phyloP scores from a whole-genome alignment of 257 asterid species.

The Solanum bulbocastanum region DNA sequence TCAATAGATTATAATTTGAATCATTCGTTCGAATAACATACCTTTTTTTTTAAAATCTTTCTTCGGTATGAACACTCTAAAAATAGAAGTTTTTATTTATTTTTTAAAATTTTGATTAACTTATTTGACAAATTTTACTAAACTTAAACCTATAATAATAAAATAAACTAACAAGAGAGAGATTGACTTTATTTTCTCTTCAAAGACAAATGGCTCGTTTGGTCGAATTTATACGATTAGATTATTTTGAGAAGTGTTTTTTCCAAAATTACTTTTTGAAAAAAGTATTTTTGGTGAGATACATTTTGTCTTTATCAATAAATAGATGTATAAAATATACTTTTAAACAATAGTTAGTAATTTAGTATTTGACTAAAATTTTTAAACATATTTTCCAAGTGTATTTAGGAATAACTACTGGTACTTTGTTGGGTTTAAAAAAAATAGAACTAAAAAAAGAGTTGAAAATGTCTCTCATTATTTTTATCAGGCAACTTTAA shows the following conservation, averaged over 20 bases:
- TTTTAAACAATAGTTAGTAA: not conserved
- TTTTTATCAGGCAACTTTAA: too few relatives aligned
- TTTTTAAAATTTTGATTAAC: not conserved
- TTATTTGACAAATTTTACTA: not conserved
- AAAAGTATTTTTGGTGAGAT: not conserved
- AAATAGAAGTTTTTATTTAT: not conserved
- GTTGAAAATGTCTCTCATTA: too few relatives aligned
- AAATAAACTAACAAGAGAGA: not conserved
- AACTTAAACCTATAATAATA: not conserved
- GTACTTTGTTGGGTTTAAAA: not conserved
- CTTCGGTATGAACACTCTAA: not conserved
- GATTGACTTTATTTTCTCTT: not conserved
- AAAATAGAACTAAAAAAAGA: too few relatives aligned
- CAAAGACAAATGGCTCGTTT: not conserved
- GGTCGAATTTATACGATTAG: not conserved
- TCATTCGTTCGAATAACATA: not conserved
- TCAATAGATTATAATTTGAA: not conserved
- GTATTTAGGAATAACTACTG: not conserved
- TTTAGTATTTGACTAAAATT: not conserved
- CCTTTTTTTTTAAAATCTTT: too few relatives aligned
- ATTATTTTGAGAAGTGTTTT: not conserved
- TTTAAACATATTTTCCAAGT: not conserved
- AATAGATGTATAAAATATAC: not conserved
- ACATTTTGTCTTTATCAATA: not conserved
- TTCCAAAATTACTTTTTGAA: too few relatives aligned